Conservation (phyloP, 306 rosid genomes). For the Rosa rugosa region DNA sequence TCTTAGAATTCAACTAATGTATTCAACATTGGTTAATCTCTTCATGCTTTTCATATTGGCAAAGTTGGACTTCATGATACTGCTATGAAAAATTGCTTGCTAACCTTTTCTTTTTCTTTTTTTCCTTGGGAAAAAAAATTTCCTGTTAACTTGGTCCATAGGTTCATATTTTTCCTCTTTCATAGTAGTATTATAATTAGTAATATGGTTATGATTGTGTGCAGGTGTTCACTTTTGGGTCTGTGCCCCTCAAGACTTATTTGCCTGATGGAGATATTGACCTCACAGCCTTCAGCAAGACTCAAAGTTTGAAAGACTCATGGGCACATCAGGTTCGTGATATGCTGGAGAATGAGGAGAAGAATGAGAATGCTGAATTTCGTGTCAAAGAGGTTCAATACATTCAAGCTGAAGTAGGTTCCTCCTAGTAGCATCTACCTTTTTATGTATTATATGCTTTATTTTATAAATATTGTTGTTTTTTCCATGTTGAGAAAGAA, state of each 20-base stretch:
- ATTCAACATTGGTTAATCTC: background rate
- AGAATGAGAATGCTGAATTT: slow-evolving; percentile 87
- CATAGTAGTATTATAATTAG: background rate
- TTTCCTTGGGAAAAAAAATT: background rate
- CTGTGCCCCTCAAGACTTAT: slow-evolving; percentile 96
- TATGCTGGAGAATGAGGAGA: slow-evolving; percentile 89
- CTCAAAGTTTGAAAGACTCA: slow-evolving; percentile 74
- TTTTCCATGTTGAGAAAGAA: background rate
- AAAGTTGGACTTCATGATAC: slow-evolving; percentile 1
- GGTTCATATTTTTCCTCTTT: background rate
- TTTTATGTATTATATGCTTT: slow-evolving; percentile 5
- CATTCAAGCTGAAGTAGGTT: slow-evolving; percentile 95
- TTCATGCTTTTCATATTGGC: background rate
- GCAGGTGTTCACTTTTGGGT: slow-evolving; percentile 97
- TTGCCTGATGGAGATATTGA: slow-evolving; percentile 99
- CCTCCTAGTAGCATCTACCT: slow-evolving; percentile 10
- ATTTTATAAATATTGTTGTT: background rate
- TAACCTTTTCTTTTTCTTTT: background rate
- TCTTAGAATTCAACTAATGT: background rate
- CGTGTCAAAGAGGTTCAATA: slow-evolving; percentile 96
- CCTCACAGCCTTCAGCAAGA: slow-evolving; percentile 83
- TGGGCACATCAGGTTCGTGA: slow-evolving; percentile 99
- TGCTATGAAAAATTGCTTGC: background rate
- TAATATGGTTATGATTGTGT: slow-evolving; percentile 23
- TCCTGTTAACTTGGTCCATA: background rate